Base-by-base conservation (phyloP, 768 basidiomycete species). In the Leucocoprinus birnbaumii region DNA sequence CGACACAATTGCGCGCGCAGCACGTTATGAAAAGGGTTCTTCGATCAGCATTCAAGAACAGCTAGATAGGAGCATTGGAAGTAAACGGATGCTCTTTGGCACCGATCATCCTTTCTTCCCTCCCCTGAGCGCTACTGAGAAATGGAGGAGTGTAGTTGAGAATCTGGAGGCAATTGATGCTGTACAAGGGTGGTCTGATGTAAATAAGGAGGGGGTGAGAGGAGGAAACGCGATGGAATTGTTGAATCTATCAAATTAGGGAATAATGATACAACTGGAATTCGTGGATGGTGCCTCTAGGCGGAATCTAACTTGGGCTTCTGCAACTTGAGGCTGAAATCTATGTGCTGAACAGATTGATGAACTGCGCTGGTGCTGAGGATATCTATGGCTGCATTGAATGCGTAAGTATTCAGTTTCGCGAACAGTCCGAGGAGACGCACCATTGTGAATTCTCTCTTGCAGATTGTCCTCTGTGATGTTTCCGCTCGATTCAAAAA, bases 311-410 rank as follows among this genome's bases (percentile, higher is more conserved):
- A 42, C 54, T 76, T 76, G 9, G 82, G 80, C 61, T 79, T 80
- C 71, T 95, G 94, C 58, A 98, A 87, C 80, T 98, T 98, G 63
- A 99, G 78, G 64, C 94, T 97, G 69, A 95, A 99, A 68, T 98
- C 97, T 58, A 98, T 86, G 65, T 97, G 94, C 61, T 84, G 91
- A 22, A 91, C 92, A 1, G 90, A 91, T 69, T 98, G 92, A 62
- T 95, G 94, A 22, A 94, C 90, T 8, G 78, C 82, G 57, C 91
- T 94, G 40, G 93, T 94, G 73, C 94, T 90, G 69, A 97, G 63
- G 63, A 98, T 95, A 68, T 99, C 97, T 62, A 99, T 87, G 65
- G 94, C 95, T 95, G 69, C 27, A 43, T 26, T 13, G n/a, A 31
- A 53, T 24, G 7, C 38, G 49, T 42, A 38, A 46, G 42, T 13